phyloP scores from a whole-genome alignment of 768 basidiomycete species.

The Collybiopsis confluens region DNA sequence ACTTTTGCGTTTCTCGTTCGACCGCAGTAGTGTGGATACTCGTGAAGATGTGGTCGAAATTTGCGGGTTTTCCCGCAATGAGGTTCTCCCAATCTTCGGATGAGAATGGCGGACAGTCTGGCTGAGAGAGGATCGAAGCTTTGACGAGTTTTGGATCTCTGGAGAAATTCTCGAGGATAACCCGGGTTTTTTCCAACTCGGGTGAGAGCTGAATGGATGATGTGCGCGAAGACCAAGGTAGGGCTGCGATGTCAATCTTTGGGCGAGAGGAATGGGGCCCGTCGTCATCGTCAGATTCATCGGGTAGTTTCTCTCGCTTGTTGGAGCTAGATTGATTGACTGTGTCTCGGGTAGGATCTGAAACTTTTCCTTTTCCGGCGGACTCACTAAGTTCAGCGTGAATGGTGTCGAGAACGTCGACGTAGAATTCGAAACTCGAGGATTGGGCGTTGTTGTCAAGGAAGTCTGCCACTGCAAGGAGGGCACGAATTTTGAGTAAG shows the following conservation, averaged over 20 bases:
- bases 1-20: not conserved
- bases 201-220: not conserved
- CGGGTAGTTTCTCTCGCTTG: not conserved
- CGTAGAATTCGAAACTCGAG: not conserved
- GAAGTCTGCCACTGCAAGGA: not conserved
- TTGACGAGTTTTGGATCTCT: not conserved
- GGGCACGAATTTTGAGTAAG: not conserved
- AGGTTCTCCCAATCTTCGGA: conserved; percentile 1
- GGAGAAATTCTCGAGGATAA: not conserved
- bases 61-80: not conserved
- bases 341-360: not conserved
- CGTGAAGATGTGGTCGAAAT: conserved; percentile 1
- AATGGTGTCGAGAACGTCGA: not conserved
- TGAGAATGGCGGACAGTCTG: conserved; percentile 1
- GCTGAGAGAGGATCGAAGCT: not conserved
- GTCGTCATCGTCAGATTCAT: too few species aligned
- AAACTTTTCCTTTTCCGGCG: not conserved
- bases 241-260: not conserved
- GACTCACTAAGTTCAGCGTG: not conserved
- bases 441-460: not conserved
- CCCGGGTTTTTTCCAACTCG: not conserved
- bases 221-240: not conserved
- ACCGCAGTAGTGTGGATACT: not conserved
- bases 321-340: not conserved
- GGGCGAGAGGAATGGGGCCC: not conserved